Evolutionary conservation across 2,329 filamentous ascomycete species (phyloP), one percentile per base, ranked within the genome.

Genomic region (Exophiala lecanii-corni): DNA sequence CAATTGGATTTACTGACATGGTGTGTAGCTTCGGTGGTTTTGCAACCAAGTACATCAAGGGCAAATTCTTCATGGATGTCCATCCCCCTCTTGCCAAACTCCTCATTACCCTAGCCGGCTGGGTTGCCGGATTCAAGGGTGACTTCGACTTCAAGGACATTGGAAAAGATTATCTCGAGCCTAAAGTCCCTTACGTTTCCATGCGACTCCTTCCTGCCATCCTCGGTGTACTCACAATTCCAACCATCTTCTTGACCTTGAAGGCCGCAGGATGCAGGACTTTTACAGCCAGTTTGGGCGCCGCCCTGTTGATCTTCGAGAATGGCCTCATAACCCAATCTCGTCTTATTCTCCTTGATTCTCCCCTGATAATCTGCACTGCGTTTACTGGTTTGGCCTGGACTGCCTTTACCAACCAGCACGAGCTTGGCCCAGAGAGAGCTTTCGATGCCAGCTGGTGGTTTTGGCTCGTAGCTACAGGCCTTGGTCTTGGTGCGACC

Each of bases 61-160:
- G 92, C 61, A 84, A 78, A 64, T 98, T 98, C 78, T 98, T 98
- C 68, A 98, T 98, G 92, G 92, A 98, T 64, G 92, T 98, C n/a
- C 92, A 98, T 64, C 92, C 92, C 21, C 92, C 92, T 34, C 76
- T 98, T 48, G 92, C 92, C 55, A 98, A 98, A 74, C 80, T 98
- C 63, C 81, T 98, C 56, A 91, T 98, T 59, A 94, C 92, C 39
- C 79, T 98, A 48, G 89, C 89, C 52, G 92, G 91, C 57, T 98
- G 86, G 82, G 69, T 96, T 52, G 92, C 89, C 58, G 92, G 92
- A 41, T 98, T 97, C 65, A 79, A 96, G 62, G 92, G 92, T 53
- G 76, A 88, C 51, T 98, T 98, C 64, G 92, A 97, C 66, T 98
- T 98, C 75, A 98, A 97, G 74, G 89, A 98, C 57, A 98, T 98